Evolutionary conservation across 2,329 filamentous ascomycete species (phyloP), one percentile per base, ranked within the genome.

Genomic region (Beauveria varroae): DNA sequence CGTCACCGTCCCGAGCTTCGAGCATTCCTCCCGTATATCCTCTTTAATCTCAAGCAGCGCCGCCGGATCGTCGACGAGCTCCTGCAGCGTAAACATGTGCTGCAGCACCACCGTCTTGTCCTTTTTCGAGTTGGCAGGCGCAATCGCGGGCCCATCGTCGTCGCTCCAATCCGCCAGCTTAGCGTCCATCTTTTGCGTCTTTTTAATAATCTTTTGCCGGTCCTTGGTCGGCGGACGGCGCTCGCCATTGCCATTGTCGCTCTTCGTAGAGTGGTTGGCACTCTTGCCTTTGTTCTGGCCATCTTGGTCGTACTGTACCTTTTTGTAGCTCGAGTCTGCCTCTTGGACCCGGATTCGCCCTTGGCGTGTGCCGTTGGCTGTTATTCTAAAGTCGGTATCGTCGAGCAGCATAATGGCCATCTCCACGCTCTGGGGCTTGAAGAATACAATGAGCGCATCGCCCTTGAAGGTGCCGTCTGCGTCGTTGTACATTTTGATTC

Each of bases 111-210:
- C 93, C 18, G 90, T 80, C 72, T 93, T 96, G 68, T 93, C 90
- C 76, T 84, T 89, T 68, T 79, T 81, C 59, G 76, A 73, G 47
- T 69, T 71, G 10, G 73, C 80, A n/a, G 81, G 80, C 10, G 68
- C 65, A 1, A 67, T 70, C 3, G 71, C 79, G 64, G 76, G 83
- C 28, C 88, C 83, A 60, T 93, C 88, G 71, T 98, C 93, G 69
- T 97, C 93, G 69, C 91, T 90, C 95, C 95, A 99, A 73, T 98
- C 93, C 3, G 92, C 89, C 40, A 98, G 84, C 75, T 93, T 93
- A 54, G 91, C 93, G 69, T 93, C 91, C 68, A 98, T 81, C 72
- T 93, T 95, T 73, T 96, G 90, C 0, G 91, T 93, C 74, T 93
- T 93, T 74, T 87, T 89, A 71, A 96, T 96, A 63, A 96, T 89